These are phyloP conservation scores for Halophytophthora polymorphica DNA, from an alignment of 352 stramenopile species.

Conservation along the genomic window DNA sequence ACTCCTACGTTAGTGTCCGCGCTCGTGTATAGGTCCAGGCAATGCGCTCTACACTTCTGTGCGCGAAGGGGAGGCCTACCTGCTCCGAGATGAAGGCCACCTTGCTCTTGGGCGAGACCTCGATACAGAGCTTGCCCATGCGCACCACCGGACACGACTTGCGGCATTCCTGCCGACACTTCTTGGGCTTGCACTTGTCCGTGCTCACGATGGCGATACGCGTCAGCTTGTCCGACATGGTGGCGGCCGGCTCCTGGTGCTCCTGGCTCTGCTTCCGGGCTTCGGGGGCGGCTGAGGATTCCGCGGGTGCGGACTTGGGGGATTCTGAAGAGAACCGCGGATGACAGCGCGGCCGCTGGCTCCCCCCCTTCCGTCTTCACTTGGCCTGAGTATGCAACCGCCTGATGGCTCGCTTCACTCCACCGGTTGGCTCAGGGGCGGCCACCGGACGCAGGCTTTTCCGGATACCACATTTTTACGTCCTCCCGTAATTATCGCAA, in stretches of 20 bases:
- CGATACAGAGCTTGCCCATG: slow-evolving; percentile 99
- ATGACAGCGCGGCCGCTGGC: neutral
- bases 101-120: slow-evolving; percentile 95
- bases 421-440: slow-evolving; percentile 16
- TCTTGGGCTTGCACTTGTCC: slow-evolving; percentile 99
- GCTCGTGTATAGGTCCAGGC: too few species aligned
- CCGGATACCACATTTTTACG: too few species aligned
- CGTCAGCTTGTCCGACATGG: slow-evolving; percentile 91
- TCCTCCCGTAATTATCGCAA: too few species aligned
- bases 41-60: too few species aligned
- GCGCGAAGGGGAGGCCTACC: slow-evolving; percentile 19
- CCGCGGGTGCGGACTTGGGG: too few species aligned
- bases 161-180: slow-evolving; percentile 99
- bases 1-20: slow-evolving; percentile 17
- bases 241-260: slow-evolving; percentile 4
- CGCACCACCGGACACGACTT: slow-evolving; percentile 98
- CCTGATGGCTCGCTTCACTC: slow-evolving; percentile 10
- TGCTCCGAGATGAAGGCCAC: slow-evolving; percentile 98
- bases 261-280: slow-evolving; percentile 28
- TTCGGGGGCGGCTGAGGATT: slow-evolving; percentile 15
- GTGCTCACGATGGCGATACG: slow-evolving; percentile 98
- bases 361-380: slow-evolving; percentile 11
- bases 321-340: too few species aligned
- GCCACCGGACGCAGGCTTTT: slow-evolving; percentile 11
- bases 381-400: slow-evolving; percentile 13